Evolutionary conservation across 177 flowering plant species (phyloP).

Genomic region (Tripterygium wilfordii): DNA sequence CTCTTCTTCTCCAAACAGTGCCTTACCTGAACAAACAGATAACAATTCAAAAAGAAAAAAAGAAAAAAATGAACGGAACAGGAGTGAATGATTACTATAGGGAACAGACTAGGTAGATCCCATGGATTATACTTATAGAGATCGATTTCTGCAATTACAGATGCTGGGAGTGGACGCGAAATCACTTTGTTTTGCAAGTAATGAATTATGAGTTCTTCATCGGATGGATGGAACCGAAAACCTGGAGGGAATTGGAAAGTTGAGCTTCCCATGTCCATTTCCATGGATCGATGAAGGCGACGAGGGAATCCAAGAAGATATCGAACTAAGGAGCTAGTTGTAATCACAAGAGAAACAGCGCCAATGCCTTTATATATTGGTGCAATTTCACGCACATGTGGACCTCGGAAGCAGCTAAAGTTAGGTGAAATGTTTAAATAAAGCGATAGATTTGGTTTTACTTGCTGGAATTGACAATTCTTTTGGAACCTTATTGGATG

Average conservation of each 20-base stretch:
- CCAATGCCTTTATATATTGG: constrained; percentile 7
- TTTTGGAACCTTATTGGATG: too few species aligned
- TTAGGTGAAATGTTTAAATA: too few species aligned
- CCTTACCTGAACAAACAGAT: constrained; percentile 9
- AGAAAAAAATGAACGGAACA: background rate
- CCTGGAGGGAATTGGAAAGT: constrained; percentile 40
- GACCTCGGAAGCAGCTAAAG: too few species aligned
- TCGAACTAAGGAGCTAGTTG: constrained; percentile 10
- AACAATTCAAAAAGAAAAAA: background rate
- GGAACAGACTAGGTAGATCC: constrained; percentile 44
- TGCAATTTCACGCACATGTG: constrained; percentile 7
- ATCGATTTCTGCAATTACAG: constrained; percentile 36
- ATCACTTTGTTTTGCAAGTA: constrained; percentile 37
- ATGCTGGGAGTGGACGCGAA: constrained; percentile 35
- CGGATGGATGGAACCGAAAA: constrained; percentile 52
- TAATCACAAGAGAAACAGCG: constrained; percentile 1
- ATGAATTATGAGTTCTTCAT: constrained; percentile 49
- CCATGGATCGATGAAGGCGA: background rate
- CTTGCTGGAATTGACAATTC: too few species aligned
- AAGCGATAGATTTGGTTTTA: too few species aligned
- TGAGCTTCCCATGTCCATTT: constrained; percentile 3
- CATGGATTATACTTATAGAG: constrained; percentile 53
- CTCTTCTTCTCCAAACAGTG: constrained; percentile 46
- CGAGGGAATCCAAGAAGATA: constrained; percentile 7
- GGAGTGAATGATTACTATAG: background rate